phyloP scores from a whole-genome alignment of 805 yeast species.

The Yarrowia bubula region DNA sequence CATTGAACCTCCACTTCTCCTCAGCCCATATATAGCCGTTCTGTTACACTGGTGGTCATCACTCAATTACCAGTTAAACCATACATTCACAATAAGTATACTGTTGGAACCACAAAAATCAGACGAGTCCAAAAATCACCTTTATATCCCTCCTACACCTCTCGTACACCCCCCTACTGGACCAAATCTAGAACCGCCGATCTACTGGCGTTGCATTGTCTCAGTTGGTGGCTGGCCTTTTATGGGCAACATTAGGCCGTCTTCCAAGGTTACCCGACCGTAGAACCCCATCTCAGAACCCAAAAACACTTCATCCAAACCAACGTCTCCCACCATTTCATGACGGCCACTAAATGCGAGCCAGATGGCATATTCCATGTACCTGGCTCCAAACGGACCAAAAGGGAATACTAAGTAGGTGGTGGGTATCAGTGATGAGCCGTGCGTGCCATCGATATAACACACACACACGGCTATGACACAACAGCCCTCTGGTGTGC shows the following conservation, averaged over 20 bases:
- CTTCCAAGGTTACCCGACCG: background rate
- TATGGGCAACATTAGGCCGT: background rate
- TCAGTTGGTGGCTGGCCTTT: background rate
- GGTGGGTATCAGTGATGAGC: background rate
- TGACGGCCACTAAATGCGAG: background rate
- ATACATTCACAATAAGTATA: too few species aligned
- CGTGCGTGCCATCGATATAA: too few species aligned
- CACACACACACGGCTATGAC: too few species aligned
- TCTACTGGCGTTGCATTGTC: background rate
- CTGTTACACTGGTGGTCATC: too few species aligned
- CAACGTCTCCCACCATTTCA: background rate
- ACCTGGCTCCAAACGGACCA: background rate
- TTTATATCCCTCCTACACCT: background rate
- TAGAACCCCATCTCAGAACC: background rate
- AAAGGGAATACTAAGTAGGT: constrained; percentile 7
- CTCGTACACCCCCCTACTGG: background rate
- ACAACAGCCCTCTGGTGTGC: too few species aligned
- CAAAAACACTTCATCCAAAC: background rate
- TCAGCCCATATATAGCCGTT: too few species aligned
- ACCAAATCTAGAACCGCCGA: background rate
- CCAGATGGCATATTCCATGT: constrained; percentile 9
- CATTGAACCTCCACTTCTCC: too few species aligned
- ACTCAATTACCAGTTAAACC: too few species aligned
- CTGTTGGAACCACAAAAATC: background rate
- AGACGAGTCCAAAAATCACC: background rate